phyloP scores from a whole-genome alignment of 345 rosid species.

The Lepidium aucheri region DNA sequence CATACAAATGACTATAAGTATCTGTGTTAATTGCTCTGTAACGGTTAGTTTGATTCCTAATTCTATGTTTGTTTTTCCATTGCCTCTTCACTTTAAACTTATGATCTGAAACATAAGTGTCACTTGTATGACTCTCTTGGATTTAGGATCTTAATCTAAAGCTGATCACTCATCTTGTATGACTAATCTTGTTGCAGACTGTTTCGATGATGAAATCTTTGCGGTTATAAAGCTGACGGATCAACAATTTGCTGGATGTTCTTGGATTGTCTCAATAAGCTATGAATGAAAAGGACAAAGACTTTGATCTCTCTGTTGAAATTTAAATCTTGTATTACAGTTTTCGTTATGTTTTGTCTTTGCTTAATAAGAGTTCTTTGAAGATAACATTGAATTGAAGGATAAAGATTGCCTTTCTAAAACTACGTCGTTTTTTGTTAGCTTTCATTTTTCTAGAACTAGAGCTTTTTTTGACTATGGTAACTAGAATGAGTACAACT shows the following conservation, averaged over 20 bases:
- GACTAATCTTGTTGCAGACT: slow-evolving; percentile 4
- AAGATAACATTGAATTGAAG: background rate
- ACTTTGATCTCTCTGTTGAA: background rate
- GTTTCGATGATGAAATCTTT: background rate
- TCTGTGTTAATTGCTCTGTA: background rate
- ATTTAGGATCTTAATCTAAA: background rate
- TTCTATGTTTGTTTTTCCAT: background rate
- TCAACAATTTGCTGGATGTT: background rate
- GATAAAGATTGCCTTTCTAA: background rate
- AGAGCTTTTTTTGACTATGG: no score
- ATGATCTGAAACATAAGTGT: background rate
- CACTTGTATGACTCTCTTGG: background rate
- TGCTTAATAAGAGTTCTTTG: background rate
- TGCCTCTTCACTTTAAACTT: background rate
- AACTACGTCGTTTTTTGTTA: background rate
- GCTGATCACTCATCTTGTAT: background rate
- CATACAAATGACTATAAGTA: background rate
- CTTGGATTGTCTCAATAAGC: slow-evolving; percentile 6
- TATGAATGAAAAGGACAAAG: slow-evolving; percentile 3
- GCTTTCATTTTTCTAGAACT: no score
- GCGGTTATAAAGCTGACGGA: background rate
- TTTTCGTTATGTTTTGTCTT: background rate
- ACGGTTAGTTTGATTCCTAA: background rate
- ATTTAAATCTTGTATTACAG: background rate
- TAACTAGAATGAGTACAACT: no score